Evolutionary conservation across 495 filamentous ascomycete species (phyloP).

Genomic region (Xylaria telfairii): DNA sequence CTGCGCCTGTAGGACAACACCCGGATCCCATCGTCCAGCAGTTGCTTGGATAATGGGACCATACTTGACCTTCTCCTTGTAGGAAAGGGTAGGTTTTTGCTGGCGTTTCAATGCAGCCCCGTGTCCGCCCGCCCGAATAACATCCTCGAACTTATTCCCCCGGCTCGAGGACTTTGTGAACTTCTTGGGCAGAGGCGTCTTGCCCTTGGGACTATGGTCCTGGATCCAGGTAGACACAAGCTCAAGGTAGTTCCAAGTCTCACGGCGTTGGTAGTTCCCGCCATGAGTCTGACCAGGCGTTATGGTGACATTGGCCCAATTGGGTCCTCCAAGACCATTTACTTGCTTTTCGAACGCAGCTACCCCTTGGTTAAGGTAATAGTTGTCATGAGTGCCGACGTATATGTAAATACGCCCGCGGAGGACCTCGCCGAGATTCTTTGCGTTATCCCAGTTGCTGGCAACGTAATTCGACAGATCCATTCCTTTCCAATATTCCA

Average conservation of each 20-base stretch:
- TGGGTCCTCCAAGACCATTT: conserved; percentile 15
- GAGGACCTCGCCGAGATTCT: conserved; percentile 21
- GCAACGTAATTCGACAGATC: conserved; percentile 17
- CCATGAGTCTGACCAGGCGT: conserved; percentile 16
- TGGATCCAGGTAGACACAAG: conserved; percentile 15
- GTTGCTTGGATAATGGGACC: neutral
- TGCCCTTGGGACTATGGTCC: conserved; percentile 19
- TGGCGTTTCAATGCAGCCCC: conserved; percentile 21
- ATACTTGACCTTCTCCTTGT: neutral
- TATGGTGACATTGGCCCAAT: conserved; percentile 26
- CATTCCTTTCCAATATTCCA: conserved; percentile 26
- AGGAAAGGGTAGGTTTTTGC: conserved; percentile 7
- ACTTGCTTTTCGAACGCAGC: conserved; percentile 14
- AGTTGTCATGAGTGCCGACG: conserved; percentile 25
- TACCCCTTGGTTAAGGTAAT: conserved; percentile 21
- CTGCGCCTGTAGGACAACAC: conserved; percentile 17
- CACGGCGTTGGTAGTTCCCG: conserved; percentile 23
- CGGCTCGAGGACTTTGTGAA: conserved; percentile 15
- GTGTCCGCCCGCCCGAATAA: conserved; percentile 17
- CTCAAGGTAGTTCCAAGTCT: conserved; percentile 26
- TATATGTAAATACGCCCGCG: conserved; percentile 22
- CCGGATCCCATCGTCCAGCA: conserved; percentile 25
- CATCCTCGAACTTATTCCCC: conserved; percentile 21
- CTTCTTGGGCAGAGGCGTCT: neutral
- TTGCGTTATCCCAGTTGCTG: conserved; percentile 16